Conservation (phyloP, 352 stramenopile species). For the Phytophthora multivora region DNA sequence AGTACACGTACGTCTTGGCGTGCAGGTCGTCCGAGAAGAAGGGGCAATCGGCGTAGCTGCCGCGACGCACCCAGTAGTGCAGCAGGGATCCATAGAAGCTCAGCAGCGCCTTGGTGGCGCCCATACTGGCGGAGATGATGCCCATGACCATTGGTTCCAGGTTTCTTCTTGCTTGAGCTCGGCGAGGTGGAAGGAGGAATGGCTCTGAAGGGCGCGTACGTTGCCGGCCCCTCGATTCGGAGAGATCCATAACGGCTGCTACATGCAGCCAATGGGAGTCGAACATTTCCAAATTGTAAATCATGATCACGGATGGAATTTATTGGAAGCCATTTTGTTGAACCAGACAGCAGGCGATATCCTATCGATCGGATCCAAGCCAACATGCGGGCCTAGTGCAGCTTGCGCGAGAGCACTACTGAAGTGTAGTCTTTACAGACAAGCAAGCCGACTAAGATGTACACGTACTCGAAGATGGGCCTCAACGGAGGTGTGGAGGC, state of each 20-base stretch:
- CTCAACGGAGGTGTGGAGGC: no score
- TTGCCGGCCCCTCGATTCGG: conserved; percentile 17
- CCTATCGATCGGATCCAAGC: conserved; percentile 9
- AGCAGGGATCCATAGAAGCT: conserved; percentile 80
- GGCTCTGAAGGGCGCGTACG: conserved; percentile 13
- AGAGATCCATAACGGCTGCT: conserved; percentile 33
- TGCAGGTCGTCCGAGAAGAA: conserved; percentile 83
- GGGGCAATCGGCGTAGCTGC: conserved; percentile 73
- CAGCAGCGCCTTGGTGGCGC: conserved; percentile 47
- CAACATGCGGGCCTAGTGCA: conserved; percentile 5
- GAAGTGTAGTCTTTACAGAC: conserved; percentile 8
- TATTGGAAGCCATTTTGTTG: conserved; percentile 7
- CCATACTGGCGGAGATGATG: conserved; percentile 31
- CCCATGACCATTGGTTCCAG: conserved; percentile 34
- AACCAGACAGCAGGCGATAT: conserved; percentile 10
- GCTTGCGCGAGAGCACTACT: background rate
- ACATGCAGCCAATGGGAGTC: conserved; percentile 14
- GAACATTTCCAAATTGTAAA: conserved; percentile 18
- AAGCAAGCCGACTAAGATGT: background rate
- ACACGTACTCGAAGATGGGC: background rate
- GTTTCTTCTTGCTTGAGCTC: conserved; percentile 12
- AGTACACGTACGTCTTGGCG: conserved; percentile 95
- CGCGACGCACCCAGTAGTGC: conserved; percentile 81
- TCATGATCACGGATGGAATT: conserved; percentile 15
- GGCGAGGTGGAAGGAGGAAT: conserved; percentile 24